These are phyloP conservation scores for Lotus japonicus DNA, from an alignment of 306 rosid genomes.

Conservation along the genomic window DNA sequence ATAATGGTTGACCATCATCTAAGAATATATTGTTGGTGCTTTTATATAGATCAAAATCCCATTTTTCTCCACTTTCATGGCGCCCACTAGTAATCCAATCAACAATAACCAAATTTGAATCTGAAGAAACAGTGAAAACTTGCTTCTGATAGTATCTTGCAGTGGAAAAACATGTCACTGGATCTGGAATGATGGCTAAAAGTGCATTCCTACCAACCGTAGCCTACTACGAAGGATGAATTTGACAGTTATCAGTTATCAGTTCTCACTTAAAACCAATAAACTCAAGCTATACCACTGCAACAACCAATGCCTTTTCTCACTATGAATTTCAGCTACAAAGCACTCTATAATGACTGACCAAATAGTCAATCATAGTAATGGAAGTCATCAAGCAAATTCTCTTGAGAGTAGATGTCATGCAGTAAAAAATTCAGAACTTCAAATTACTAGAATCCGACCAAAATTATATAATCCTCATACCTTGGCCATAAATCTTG, in stretches of 20 bases:
- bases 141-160: conserved; percentile 92
- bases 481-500: conserved; percentile 2
- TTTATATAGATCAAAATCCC: conserved; percentile 83
- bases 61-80: conserved; percentile 82
- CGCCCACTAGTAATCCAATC: conserved; percentile 99
- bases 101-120: conserved; percentile 79
- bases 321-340: too few species aligned
- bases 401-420: background rate
- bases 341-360: background rate
- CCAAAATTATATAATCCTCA: background rate
- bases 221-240: conserved; percentile 59
- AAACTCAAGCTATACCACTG: background rate
- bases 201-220: conserved; percentile 68
- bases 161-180: conserved; percentile 92
- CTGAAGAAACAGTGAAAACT: conserved; percentile 49
- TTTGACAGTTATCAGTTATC: conserved; percentile 28
- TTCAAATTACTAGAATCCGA: background rate
- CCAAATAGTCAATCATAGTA: background rate
- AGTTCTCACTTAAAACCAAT: conserved; percentile 27
- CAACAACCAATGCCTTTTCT: too few species aligned
- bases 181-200: conserved; percentile 84
- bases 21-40: conserved; percentile 69
- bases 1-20: conserved; percentile 68
- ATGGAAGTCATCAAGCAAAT: background rate
- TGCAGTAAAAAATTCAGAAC: background rate